Percentiles rank a stretch among this genome's conserved stretches.
Evolutionary conservation across 1,139 yeast species (phyloP).

Genomic region (Nakaseomyces nivariensis): DNA sequence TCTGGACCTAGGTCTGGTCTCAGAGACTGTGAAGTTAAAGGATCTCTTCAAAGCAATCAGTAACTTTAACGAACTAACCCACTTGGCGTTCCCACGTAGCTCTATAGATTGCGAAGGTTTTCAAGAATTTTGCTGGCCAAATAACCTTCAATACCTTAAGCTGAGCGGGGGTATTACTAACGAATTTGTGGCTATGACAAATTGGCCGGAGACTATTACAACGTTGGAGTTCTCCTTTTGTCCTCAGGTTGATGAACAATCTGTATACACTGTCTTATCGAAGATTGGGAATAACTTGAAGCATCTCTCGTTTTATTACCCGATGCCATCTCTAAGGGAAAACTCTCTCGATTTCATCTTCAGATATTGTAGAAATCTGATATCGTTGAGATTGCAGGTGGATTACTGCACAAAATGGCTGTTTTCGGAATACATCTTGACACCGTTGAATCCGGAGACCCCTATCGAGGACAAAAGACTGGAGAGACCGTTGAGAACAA

Average conservation of each 20-base stretch:
- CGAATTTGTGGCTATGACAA: constrained; percentile 56
- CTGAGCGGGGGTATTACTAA: constrained; percentile 86
- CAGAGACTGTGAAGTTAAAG: constrained; percentile 77
- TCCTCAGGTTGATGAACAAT: constrained; percentile 57
- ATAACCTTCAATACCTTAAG: constrained; percentile 56
- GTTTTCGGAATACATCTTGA: constrained; percentile 46
- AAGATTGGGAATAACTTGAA: constrained; percentile 58
- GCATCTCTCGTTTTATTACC: constrained; percentile 63
- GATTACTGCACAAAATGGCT: constrained; percentile 68
- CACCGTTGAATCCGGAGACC: constrained; percentile 9
- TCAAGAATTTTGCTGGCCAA: constrained; percentile 57
- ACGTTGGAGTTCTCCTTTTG: constrained; percentile 79
- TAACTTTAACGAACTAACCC: constrained; percentile 52
- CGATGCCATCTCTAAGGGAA: constrained; percentile 71
- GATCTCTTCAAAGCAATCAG: constrained; percentile 70
- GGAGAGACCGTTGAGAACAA: constrained; percentile 48
- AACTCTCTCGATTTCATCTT: constrained; percentile 67
- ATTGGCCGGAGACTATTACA: constrained; percentile 62
- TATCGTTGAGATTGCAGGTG: constrained; percentile 56
- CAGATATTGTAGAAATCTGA: constrained; percentile 62
- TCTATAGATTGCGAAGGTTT: constrained; percentile 66
- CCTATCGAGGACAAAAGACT: constrained; percentile 6
- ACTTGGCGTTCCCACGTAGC: constrained; percentile 79
- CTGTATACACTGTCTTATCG: constrained; percentile 50
- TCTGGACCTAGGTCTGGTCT: constrained; percentile 76